phyloP scores from a whole-genome alignment of 2,329 filamentous ascomycete genomes.

The Phialophora tarda region DNA sequence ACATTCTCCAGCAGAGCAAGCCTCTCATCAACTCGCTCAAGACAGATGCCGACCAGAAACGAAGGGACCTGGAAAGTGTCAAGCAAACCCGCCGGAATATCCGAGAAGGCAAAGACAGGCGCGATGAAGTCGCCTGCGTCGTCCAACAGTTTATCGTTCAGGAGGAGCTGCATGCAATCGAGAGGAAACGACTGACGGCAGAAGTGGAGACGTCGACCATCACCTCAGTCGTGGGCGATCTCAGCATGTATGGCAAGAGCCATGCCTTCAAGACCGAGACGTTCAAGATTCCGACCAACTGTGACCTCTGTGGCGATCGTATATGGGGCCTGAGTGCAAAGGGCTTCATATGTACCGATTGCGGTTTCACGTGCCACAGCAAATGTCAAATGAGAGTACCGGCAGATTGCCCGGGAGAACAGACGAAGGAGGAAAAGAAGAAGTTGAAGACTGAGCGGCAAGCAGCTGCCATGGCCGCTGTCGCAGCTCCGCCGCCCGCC shows the following conservation, averaged over 20 bases:
- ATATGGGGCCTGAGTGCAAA: slow-evolving; percentile 98
- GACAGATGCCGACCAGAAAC: slow-evolving; percentile 82
- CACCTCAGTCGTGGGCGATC: slow-evolving; percentile 85
- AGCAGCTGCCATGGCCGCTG: slow-evolving; percentile 70
- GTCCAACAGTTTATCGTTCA: slow-evolving; percentile 82
- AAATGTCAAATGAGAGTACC: slow-evolving; percentile 99
- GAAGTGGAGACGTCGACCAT: slow-evolving; percentile 95
- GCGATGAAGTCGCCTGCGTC: slow-evolving; percentile 86
- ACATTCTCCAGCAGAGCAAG: slow-evolving; percentile 90
- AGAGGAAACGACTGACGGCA: slow-evolving; percentile 81
- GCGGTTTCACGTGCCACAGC: slow-evolving; percentile 96
- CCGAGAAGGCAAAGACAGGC: slow-evolving; percentile 81
- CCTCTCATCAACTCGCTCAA: slow-evolving; percentile 78
- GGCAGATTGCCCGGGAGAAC: slow-evolving; percentile 90
- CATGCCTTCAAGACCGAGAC: slow-evolving; percentile 99
- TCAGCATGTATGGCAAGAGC: slow-evolving; percentile 89
- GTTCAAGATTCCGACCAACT: slow-evolving; percentile 98
- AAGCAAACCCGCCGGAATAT: slow-evolving; percentile 76
- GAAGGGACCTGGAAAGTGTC: slow-evolving; percentile 79
- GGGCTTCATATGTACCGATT: slow-evolving; percentile 93
- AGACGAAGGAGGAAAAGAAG: slow-evolving; percentile 93
- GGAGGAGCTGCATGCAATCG: slow-evolving; percentile 81
- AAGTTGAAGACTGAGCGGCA: slow-evolving; percentile 87
- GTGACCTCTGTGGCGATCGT: slow-evolving; percentile 91
- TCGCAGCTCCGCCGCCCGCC: slow-evolving; percentile 53